Base-by-base conservation (phyloP, 2,329 filamentous ascomycete genomes). In the Arthrobotrys iridis region DNA sequence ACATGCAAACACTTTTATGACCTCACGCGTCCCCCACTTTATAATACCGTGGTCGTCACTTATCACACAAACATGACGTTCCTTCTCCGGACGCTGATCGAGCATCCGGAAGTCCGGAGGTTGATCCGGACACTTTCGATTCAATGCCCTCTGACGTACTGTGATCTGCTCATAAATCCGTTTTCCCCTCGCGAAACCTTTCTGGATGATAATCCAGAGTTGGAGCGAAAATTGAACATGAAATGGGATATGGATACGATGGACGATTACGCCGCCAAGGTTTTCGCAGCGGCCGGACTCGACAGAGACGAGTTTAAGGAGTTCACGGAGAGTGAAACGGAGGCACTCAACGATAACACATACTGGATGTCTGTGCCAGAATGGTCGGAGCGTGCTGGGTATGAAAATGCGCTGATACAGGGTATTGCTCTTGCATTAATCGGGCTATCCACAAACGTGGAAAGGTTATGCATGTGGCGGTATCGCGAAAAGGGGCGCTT, bases 111-210 rank as follows among this genome's bases (percentile, higher is more conserved):
- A 8, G n/a, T 50, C 18, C 71, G 71, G 13, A 40, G 57, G 3
- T 41, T 68, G 26, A 35, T 75, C 40, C 55, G 48, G 4, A 75
- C 71, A 3, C 24, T 75, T n/a, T 67, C 37, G 2, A 68, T 75
- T 28, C 33, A 50, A 5, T 75, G 71, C 11, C 63, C 63, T 4
- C 22, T 75, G 13, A 5, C 18, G 11, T 63, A 15, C 10, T 68
- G 63, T 15, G 55, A 68, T 24, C 20, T 15, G 2, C 57, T 64
- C 6, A 15, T 20, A 11, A 46, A 75, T 15, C 71, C 63, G 10
- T 75, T 57, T 30, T 58, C 63, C 7, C 71, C 71, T 3, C 71
- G 71, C 3, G 63, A 75, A 22, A 75, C 63, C 4, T 75, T 75
- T 50, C 15, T 75, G 26, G 71, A 68, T 18, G 63, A 68, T 22